phyloP scores from a whole-genome alignment of 768 basidiomycete species.

The Lactarius sp. region DNA sequence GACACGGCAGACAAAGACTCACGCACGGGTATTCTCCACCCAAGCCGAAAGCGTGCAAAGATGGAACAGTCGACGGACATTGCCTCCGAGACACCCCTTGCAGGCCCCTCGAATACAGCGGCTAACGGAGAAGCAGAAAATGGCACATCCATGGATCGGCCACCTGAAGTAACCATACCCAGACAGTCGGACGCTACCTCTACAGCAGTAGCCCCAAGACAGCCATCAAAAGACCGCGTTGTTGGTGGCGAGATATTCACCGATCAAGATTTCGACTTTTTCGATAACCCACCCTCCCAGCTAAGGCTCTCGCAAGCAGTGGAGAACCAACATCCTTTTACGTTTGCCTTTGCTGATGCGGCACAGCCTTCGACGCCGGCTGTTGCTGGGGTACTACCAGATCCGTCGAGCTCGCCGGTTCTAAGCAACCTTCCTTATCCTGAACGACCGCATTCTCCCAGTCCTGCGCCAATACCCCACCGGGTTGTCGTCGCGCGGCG shows the following conservation, averaged over 20 bases:
- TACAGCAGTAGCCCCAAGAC: neutral
- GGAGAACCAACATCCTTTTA: constrained; percentile 24
- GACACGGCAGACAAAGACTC: constrained; percentile 36
- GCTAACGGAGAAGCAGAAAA: neutral
- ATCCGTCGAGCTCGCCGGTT: constrained; percentile 15
- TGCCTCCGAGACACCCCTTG: constrained; percentile 19
- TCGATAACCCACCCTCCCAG: constrained; percentile 23
- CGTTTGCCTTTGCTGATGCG: constrained; percentile 21
- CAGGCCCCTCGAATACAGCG: constrained; percentile 14
- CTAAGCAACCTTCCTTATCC: constrained; percentile 22
- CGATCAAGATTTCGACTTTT: constrained; percentile 27
- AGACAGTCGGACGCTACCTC: constrained; percentile 1
- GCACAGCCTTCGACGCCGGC: constrained; percentile 16
- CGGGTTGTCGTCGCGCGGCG: constrained; percentile 9
- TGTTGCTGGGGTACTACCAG: constrained; percentile 9
- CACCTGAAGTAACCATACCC: neutral
- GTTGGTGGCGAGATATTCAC: constrained; percentile 25
- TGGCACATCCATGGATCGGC: neutral
- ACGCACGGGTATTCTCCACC: constrained; percentile 38
- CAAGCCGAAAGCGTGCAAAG: constrained; percentile 51
- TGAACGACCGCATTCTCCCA: constrained; percentile 25
- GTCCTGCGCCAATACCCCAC: constrained; percentile 21
- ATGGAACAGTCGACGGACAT: constrained; percentile 27
- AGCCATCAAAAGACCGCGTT: constrained; percentile 1
- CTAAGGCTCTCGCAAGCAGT: constrained; percentile 1